Evolutionary conservation across 345 rosid species (phyloP).

Genomic region (Syzygium aromaticum): DNA sequence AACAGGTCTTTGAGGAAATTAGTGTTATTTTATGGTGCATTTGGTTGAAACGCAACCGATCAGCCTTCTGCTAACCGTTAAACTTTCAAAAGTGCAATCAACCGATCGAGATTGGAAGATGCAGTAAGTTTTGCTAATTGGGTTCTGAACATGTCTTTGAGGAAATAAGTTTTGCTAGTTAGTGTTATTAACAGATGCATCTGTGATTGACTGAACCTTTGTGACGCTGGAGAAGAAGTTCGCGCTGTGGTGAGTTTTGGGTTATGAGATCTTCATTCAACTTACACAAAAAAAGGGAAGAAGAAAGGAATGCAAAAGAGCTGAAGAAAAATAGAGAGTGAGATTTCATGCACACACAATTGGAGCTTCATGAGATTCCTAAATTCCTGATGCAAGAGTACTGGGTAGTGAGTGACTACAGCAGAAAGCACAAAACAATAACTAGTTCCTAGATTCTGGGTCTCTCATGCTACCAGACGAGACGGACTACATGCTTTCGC

Average conservation of each 20-base stretch:
- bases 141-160: neutral
- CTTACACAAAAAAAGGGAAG: neutral
- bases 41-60: neutral
- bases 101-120: neutral
- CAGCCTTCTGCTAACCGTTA: too few relatives aligned
- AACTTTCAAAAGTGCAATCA: too few relatives aligned
- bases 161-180: too few relatives aligned
- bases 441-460: neutral
- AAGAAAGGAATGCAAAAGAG: neutral
- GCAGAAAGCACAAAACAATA: neutral
- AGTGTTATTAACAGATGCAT: neutral
- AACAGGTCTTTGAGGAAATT: neutral
- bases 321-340: neutral
- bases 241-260: neutral
- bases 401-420: neutral
- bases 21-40: neutral
- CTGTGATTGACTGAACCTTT: neutral
- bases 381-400: neutral
- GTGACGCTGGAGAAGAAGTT: neutral
- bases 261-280: neutral
- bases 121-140: neutral
- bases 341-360: neutral
- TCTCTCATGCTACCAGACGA: neutral
- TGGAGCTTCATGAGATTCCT: neutral
- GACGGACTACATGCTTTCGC: neutral